Conservation (phyloP, 345 rosid genomes). For the Pugionium cornutum region DNA sequence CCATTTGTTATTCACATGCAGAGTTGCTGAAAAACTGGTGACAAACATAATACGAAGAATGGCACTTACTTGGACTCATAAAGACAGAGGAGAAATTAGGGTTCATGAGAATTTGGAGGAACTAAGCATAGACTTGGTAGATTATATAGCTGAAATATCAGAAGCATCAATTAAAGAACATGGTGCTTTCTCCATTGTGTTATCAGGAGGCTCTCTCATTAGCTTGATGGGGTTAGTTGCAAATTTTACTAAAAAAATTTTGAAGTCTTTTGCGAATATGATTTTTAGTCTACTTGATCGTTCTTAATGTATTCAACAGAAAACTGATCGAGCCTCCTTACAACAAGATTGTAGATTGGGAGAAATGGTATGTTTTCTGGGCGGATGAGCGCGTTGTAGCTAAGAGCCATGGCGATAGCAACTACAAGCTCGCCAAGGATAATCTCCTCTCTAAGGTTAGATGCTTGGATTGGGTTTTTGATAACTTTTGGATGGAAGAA, state of each 20-base stretch:
- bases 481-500: not conserved
- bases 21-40: not conserved
- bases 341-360: slow-evolving; percentile 89
- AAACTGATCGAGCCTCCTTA: slow-evolving; percentile 82
- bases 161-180: slow-evolving; percentile 82
- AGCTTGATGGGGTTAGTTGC: slow-evolving; percentile 59
- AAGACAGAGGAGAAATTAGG: slow-evolving; percentile 68
- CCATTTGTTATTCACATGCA: too few relatives aligned
- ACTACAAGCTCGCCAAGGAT: slow-evolving; percentile 84
- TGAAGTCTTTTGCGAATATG: too few relatives aligned
- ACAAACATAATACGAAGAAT: slow-evolving; percentile 36
- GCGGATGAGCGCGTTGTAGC: slow-evolving; percentile 84
- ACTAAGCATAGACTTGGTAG: slow-evolving; percentile 77
- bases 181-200: slow-evolving; percentile 74
- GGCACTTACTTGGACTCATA: slow-evolving; percentile 63
- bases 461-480: not conserved
- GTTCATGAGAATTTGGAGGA: slow-evolving; percentile 75
- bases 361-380: slow-evolving; percentile 86
- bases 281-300: too few relatives aligned
- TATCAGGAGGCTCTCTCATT: slow-evolving; percentile 89
- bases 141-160: slow-evolving; percentile 77
- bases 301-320: slow-evolving; percentile 42
- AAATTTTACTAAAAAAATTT: not conserved
- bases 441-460: slow-evolving; percentile 71
- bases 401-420: slow-evolving; percentile 78